phyloP scores from a whole-genome alignment of 176 grass and related monocot species.

The Saccharum officinarum region DNA sequence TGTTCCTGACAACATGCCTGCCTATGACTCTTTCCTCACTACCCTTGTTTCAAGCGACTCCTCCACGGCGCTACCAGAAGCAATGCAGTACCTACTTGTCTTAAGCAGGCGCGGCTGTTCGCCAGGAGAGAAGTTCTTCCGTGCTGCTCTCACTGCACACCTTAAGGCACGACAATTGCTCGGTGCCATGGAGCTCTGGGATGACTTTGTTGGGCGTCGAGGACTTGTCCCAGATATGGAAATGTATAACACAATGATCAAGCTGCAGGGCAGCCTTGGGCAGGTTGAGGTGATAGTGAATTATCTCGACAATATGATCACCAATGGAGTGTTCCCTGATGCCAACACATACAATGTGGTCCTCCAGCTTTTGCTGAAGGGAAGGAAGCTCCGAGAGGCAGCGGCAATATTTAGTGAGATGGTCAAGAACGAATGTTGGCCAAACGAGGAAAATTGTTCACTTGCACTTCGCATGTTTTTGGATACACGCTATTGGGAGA shows the following conservation, averaged over 20 bases:
- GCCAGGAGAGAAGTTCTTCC: conserved; percentile 73
- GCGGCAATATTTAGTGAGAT: conserved; percentile 75
- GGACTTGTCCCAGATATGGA: conserved; percentile 49
- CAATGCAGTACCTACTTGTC: conserved; percentile 47
- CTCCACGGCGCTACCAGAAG: conserved; percentile 44
- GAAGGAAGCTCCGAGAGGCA: conserved; percentile 55
- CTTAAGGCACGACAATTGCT: conserved; percentile 33
- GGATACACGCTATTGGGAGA: conserved; percentile 57
- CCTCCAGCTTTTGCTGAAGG: conserved; percentile 59
- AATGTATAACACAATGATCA: conserved; percentile 77
- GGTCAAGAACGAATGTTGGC: conserved; percentile 75
- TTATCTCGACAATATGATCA: conserved; percentile 74
- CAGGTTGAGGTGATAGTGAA: conserved; percentile 31
- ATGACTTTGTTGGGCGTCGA: conserved; percentile 37
- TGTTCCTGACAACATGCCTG: conserved; percentile 54
- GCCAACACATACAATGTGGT: conserved; percentile 54
- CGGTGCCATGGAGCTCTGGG: conserved; percentile 51
- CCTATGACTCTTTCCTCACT: conserved; percentile 82
- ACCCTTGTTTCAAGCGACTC: conserved; percentile 55
- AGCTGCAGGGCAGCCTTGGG: conserved; percentile 46
- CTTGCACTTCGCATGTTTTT: conserved; percentile 54
- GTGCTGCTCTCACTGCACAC: conserved; percentile 40
- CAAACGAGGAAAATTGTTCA: conserved; percentile 46
- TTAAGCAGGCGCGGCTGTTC: conserved; percentile 51
- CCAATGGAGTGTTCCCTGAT: conserved; percentile 68